Evolutionary conservation across 148 eudicot genomes (phyloP).

Genomic region (Vaccinium macrocarpon): DNA sequence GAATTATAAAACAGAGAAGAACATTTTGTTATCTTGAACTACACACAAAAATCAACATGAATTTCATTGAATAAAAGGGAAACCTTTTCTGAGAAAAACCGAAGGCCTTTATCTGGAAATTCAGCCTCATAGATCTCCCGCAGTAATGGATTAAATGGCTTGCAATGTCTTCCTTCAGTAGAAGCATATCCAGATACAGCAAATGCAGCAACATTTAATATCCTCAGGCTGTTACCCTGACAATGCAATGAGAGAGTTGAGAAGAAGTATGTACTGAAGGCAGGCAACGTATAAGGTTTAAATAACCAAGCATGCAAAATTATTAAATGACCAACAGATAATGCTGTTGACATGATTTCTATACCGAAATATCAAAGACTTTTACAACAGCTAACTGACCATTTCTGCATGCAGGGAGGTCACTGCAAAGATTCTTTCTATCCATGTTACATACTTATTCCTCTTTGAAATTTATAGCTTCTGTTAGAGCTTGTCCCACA

Average conservation of each 20-base stretch:
- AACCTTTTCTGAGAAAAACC: slow-evolving; percentile 36
- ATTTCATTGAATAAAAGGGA: not conserved
- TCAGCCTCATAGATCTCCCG: slow-evolving; percentile 51
- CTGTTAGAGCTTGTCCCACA: no score
- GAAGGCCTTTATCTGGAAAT: slow-evolving; percentile 38
- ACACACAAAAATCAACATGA: not conserved
- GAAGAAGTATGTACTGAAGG: not conserved
- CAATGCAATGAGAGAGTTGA: slow-evolving; percentile 7
- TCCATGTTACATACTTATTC: not conserved
- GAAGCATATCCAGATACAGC: slow-evolving; percentile 48
- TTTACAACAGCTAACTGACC: not conserved
- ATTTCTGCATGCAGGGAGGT: not conserved
- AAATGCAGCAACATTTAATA: slow-evolving; percentile 43
- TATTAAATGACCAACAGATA: not conserved
- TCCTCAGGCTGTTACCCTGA: slow-evolving; percentile 42
- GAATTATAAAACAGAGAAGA: not conserved
- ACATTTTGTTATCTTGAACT: not conserved
- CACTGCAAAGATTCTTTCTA: not conserved
- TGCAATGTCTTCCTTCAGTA: slow-evolving; percentile 39
- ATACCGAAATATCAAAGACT: not conserved
- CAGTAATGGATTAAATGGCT: slow-evolving; percentile 43
- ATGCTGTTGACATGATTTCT: not conserved
- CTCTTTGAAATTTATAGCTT: not conserved
- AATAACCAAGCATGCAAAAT: not conserved
- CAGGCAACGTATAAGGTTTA: not conserved